Percentiles rank a stretch among this genome's conserved stretches.
Evolutionary conservation across 805 yeast genomes (phyloP).

Genomic region (Kazachstania psychrophila): DNA sequence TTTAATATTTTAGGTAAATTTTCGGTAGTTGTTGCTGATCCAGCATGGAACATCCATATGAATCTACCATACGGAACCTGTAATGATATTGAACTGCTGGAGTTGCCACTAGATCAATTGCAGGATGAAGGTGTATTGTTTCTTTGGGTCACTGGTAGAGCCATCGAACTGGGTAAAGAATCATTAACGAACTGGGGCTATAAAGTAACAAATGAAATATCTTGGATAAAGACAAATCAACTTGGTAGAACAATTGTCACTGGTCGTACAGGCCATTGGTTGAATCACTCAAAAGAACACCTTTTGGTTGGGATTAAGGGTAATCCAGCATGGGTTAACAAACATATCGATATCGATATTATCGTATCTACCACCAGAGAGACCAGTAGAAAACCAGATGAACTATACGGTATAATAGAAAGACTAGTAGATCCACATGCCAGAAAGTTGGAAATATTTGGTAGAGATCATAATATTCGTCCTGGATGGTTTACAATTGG

Average conservation of each 20-base stretch:
- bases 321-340: conserved; percentile 58
- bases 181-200: conserved; percentile 81
- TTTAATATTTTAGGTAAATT: conserved; percentile 66
- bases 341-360: conserved; percentile 60
- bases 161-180: conserved; percentile 77
- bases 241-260: conserved; percentile 82
- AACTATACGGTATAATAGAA: conserved; percentile 76
- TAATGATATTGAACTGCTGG: conserved; percentile 63
- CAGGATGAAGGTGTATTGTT: conserved; percentile 80
- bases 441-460: conserved; percentile 80
- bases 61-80: conserved; percentile 69
- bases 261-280: conserved; percentile 96
- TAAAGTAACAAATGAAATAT: conserved; percentile 60
- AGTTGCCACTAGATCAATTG: conserved; percentile 53
- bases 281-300: conserved; percentile 91
- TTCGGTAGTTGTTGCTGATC: conserved; percentile 81
- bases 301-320: conserved; percentile 81
- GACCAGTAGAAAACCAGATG: conserved; percentile 87
- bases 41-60: conserved; percentile 97
- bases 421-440: conserved; percentile 69
- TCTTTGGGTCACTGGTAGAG: conserved; percentile 93
- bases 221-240: conserved; percentile 90
- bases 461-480: conserved; percentile 74
- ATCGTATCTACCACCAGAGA: conserved; percentile 80
- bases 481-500: conserved; percentile 92